Base-by-base conservation (phyloP, 192 early-diverging fungal species). In the Linnemannia schmuckeri region DNA sequence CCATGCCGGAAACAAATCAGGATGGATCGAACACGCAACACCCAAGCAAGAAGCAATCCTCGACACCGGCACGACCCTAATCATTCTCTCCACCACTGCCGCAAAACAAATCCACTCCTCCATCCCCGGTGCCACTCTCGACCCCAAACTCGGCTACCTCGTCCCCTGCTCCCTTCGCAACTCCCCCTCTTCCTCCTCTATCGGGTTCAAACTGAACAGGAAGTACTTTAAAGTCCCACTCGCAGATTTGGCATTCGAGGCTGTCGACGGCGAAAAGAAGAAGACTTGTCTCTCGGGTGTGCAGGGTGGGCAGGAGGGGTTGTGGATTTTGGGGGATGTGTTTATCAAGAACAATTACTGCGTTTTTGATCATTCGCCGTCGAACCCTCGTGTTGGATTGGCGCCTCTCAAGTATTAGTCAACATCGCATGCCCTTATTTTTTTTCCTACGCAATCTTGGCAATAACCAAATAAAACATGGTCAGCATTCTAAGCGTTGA, bases 261-360 rank as follows among this genome's bases (percentile, higher is more conserved):
- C 69, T 38, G 30, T 57, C 18, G 17, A 55, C 1, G 33, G 61
- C 30, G 61, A 49, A 30, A 72, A 47, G 35, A 30, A 30, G 13
- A 7, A 66, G 27, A 27, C 27, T 24, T 78, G 75, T 54, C 22
- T 77, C 33, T 77, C 71, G 4, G 81, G 88, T 30, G 81, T 89
- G n/a, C 82, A 80, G 61, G 83, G 84, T 57, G 79, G 74, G 20
- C 42, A 74, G 47, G 61, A 80, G 4, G 69, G 77, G 35, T 74
- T 88, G 46, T 78, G 78, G 20, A 93, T 94, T 54, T 76, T 94
- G 30, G 94, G 94, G 54, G 93, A 94, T 79, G 89, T 92, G 30
- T 94, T 94, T 85, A 77, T 94, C 70, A 92, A 92, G 76, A 92
- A 93, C 55, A 90, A 92, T 79, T 94, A 94, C 70, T 88, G 90